A percentile compares a stretch with the other conserved stretches of the same genome.
Conservation (phyloP, 768 basidiomycete species). For the Lentinula aciculospora region DNA sequence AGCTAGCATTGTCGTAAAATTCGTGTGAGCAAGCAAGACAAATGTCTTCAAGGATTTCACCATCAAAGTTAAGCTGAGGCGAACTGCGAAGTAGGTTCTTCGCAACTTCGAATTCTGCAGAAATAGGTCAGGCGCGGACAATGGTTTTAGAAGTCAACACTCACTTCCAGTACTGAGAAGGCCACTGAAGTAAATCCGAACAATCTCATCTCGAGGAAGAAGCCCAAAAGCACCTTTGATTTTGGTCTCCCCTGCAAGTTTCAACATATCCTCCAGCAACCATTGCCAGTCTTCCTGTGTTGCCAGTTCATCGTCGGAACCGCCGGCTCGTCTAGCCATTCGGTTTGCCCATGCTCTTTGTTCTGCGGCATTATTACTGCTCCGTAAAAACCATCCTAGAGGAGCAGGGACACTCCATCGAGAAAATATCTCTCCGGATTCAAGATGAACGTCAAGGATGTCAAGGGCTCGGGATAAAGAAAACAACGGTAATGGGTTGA, state of each 20-base stretch:
- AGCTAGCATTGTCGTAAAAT: conserved; percentile 91
- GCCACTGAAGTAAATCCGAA: conserved; percentile 81
- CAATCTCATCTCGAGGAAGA: conserved; percentile 63
- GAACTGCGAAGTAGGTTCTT: conserved; percentile 49
- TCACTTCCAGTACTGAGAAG: conserved; percentile 82
- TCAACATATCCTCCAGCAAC: conserved; percentile 87
- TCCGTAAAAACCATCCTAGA: conserved; percentile 87
- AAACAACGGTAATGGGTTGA: conserved; percentile 67
- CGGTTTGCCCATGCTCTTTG: conserved; percentile 85
- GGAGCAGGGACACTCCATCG: conserved; percentile 84
- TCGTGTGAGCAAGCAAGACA: conserved; percentile 80
- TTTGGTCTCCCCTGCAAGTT: conserved; percentile 62
- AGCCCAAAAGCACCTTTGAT: conserved; percentile 78
- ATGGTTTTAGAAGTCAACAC: conserved; percentile 32
- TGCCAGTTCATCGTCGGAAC: conserved; percentile 43
- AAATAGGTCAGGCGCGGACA: conserved; percentile 1
- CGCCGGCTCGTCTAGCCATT: conserved; percentile 71
- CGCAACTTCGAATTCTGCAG: conserved; percentile 62
- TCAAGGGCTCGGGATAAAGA: conserved; percentile 83
- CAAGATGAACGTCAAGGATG: conserved; percentile 89
- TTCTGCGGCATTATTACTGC: conserved; percentile 53
- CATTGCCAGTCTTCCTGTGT: conserved; percentile 79
- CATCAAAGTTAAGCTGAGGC: conserved; percentile 37
- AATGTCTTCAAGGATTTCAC: conserved; percentile 61
- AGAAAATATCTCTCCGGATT: conserved; percentile 87